Percentiles rank a stretch among this genome's conserved stretches.
phyloP scores from a whole-genome alignment of 1,139 yeast genomes.

The Sporopachydermia cereana region DNA sequence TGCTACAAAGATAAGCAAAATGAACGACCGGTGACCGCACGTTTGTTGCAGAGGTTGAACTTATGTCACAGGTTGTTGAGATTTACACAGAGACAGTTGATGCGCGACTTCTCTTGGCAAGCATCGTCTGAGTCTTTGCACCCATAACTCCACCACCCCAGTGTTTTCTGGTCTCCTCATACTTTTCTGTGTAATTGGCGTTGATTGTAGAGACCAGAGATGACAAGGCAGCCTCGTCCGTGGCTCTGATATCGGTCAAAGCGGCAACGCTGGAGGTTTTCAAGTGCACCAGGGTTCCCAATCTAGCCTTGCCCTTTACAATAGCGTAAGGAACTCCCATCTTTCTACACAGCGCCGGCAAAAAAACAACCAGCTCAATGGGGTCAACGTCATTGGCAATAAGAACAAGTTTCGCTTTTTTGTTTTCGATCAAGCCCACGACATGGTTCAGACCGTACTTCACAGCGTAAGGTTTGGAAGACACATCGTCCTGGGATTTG shows the following conservation, averaged over 20 bases:
- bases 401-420: slow-evolving; percentile 71
- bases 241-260: slow-evolving; percentile 64
- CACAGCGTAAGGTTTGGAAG: slow-evolving; percentile 71
- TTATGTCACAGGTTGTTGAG: too few species aligned
- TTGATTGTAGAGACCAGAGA: slow-evolving; percentile 65
- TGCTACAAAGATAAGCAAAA: too few species aligned
- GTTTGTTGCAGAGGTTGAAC: too few species aligned
- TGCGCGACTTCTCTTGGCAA: slow-evolving; percentile 23
- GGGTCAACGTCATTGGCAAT: slow-evolving; percentile 84
- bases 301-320: slow-evolving; percentile 78
- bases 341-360: slow-evolving; percentile 80
- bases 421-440: slow-evolving; percentile 71
- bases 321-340: slow-evolving; percentile 84
- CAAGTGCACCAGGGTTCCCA: slow-evolving; percentile 72
- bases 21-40: too few species aligned
- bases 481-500: slow-evolving; percentile 66
- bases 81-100: background rate
- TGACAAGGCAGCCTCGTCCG: slow-evolving; percentile 71
- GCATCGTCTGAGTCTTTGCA: slow-evolving; percentile 57
- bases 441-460: slow-evolving; percentile 83
- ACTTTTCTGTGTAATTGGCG: slow-evolving; percentile 66
- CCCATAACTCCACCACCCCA: slow-evolving; percentile 91
- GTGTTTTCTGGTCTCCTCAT: slow-evolving; percentile 75
- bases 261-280: slow-evolving; percentile 78
- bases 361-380: slow-evolving; percentile 69